Base-by-base conservation (phyloP, 148 eudicot species). In the Spergularia bocconei region DNA sequence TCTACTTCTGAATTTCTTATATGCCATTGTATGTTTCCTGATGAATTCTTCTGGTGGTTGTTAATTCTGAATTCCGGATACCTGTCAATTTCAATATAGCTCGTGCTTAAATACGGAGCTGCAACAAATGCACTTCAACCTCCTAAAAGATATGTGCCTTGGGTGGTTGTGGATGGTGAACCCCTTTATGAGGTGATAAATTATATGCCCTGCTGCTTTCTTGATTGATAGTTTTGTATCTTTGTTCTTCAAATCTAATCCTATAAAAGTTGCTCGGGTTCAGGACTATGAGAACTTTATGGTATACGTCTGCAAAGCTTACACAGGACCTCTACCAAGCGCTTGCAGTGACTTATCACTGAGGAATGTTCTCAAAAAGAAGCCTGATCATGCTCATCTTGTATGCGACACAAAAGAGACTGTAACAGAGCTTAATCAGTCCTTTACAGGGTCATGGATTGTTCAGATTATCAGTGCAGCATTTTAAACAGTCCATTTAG, bases 81-180 rank as follows among this genome's bases (percentile, higher is more conserved):
- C 5, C 41, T 7, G 4, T 5, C 57, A 15, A 25, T 16, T 17
- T 50, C n/a, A 39, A 14, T 88, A 78, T 85, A 90, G 95, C 85
- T 90, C 73, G 86, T 84, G 74, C 84, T 90, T 33, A 53, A 65
- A 58, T 88, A 87, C 81, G 97, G 89, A 61, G 88, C 75, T 50
- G 81, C 72, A 75, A 91, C 93, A 71, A 77, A 68, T 61, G 77
- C 89, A 66, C 91, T 91, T n/a, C 57, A 83, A 75, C 97, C 97
- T 77, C 86, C 85, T 59, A 91, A 91, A 56, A 47, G 36, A 53
- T 91, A 89, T 50, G 97, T 91, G 50, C 97, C 97, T 20, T 91
- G 97, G 97, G 93, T 91, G n/a, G 91, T 88, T 65, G 91, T 91
- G 53, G 81, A 91, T 69, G 91, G 91, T 52, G 80, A 87, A 71